phyloP scores from a whole-genome alignment of 1,139 yeast species.

The Sugiyamaella sp. region DNA sequence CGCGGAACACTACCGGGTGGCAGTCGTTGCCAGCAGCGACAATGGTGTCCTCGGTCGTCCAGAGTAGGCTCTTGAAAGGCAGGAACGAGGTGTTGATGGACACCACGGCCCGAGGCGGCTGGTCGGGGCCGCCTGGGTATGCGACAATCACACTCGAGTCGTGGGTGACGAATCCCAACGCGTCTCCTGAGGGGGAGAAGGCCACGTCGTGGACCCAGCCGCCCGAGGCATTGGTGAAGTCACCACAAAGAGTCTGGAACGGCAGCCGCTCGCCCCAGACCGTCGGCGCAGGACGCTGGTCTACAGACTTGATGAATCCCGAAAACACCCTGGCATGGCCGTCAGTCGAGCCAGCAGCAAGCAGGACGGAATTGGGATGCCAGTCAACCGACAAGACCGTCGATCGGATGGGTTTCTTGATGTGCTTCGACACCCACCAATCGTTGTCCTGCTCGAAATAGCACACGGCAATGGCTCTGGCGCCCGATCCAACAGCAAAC shows the following conservation, averaged over 20 bases:
- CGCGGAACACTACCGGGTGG: slow-evolving; percentile 84
- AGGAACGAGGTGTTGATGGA: slow-evolving; percentile 69
- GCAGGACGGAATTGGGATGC: slow-evolving; percentile 91
- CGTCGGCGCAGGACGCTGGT: slow-evolving; percentile 75
- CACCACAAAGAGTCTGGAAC: slow-evolving; percentile 91
- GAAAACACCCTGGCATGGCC: slow-evolving; percentile 94
- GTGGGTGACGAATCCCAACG: slow-evolving; percentile 77
- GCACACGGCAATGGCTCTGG: slow-evolving; percentile 91
- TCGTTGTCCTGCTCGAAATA: slow-evolving; percentile 95
- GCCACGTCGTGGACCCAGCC: slow-evolving; percentile 94
- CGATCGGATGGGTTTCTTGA: slow-evolving; percentile 89
- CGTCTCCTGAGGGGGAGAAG: slow-evolving; percentile 79
- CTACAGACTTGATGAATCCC: slow-evolving; percentile 89
- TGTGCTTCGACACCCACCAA: slow-evolving; percentile 99
- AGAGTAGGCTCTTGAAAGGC: slow-evolving; percentile 79
- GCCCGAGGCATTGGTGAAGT: slow-evolving; percentile 72
- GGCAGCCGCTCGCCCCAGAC: slow-evolving; percentile 97
- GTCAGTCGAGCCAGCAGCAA: slow-evolving; percentile 93
- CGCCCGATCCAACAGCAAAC: slow-evolving; percentile 97
- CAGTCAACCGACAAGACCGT: slow-evolving; percentile 84
- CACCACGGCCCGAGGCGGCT: slow-evolving; percentile 50
- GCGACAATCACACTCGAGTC: slow-evolving; percentile 77
- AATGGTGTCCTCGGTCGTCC: slow-evolving; percentile 64
- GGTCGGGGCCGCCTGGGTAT: slow-evolving; percentile 74
- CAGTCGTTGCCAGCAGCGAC: slow-evolving; percentile 94